Base-by-base conservation (phyloP, 2,329 filamentous ascomycete genomes). In the Xylariaceae sp. region DNA sequence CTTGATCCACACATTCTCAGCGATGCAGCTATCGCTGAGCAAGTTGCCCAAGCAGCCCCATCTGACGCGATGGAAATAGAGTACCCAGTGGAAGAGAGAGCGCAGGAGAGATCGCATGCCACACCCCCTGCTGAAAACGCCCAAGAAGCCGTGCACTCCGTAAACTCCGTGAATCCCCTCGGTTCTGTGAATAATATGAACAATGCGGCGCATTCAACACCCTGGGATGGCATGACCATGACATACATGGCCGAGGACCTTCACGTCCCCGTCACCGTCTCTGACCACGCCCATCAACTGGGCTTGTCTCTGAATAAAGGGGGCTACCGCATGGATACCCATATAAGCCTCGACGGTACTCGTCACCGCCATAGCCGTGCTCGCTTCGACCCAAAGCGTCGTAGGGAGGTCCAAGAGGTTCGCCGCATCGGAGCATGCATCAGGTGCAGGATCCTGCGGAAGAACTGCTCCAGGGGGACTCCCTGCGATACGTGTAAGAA, bases 351-450 rank as follows among this genome's bases (percentile, higher is more conserved):
- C 2, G 69, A 75, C 31, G 70, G 71, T 12, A 47, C 55, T 9
- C 68, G 67, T 37, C 64, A 69, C 2, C 70, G 70, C 12, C 70
- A 80, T 50, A 69, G 70, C 6, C 70, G 78, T 8, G 73, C 75
- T 3, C 67, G 73, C 7, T 82, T 82, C 48, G 74, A 71, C 14
- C 66, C 74, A 4, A 64, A 63, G 1, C 68, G 79, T n/a, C 68
- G 79, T 15, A 79, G 76, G 53, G 75, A 83, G 52, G 78, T 83
- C 2, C 76, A 81, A 48, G 74, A 78, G 46, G 75, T 83, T 15
- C 73, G 79, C 16, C 78, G 78, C 50, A 71, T 78, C 24, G 79
- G 79, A 5, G 78, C 79, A 9, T 83, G 79, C 50, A 80, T 82
- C 36, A 67, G 79, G 31, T 83, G 79, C 52, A 70, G 78, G 26